phyloP scores from a whole-genome alignment of 495 filamentous ascomycete genomes.

The Tricharina praecox region DNA sequence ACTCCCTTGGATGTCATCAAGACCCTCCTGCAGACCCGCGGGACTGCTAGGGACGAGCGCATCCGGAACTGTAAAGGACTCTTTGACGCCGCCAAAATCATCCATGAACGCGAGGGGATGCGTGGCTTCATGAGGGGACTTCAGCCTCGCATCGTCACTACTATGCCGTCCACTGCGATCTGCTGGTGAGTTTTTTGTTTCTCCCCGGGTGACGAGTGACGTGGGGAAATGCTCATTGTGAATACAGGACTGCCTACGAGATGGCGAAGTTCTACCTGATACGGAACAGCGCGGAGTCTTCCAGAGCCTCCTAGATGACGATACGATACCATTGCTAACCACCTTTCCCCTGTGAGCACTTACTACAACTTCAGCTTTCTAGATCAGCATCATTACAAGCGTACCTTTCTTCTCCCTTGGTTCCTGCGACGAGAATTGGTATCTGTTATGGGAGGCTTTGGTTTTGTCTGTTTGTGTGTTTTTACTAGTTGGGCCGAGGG shows the following conservation, averaged over 20 bases:
- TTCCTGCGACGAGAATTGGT: too few relatives aligned
- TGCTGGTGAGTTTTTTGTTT: constrained; percentile 61
- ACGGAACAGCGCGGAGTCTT: background rate
- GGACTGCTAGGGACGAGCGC: constrained; percentile 61
- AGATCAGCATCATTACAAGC: too few relatives aligned
- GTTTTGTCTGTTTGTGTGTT: too few relatives aligned
- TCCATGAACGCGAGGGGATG: constrained; percentile 69
- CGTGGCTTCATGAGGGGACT: constrained; percentile 83
- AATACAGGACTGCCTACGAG: constrained; percentile 52
- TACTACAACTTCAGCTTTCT: too few relatives aligned
- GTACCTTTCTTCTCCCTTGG: too few relatives aligned
- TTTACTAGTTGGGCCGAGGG: too few relatives aligned
- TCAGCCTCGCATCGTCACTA: constrained; percentile 78
- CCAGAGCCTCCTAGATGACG: too few relatives aligned
- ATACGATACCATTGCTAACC: too few relatives aligned
- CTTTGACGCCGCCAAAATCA: constrained; percentile 59
- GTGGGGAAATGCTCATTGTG: constrained; percentile 15
- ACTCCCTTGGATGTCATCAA: constrained; percentile 97
- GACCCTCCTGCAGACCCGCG: constrained; percentile 86
- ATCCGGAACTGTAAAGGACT: constrained; percentile 69
- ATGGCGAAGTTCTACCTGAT: constrained; percentile 41
- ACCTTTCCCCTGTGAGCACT: too few relatives aligned
- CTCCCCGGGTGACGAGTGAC: background rate
- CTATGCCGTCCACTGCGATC: constrained; percentile 96
- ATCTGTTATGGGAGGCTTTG: too few relatives aligned